Base-by-base conservation (phyloP, 2,329 filamentous ascomycete genomes). In the Penicillium sp. region DNA sequence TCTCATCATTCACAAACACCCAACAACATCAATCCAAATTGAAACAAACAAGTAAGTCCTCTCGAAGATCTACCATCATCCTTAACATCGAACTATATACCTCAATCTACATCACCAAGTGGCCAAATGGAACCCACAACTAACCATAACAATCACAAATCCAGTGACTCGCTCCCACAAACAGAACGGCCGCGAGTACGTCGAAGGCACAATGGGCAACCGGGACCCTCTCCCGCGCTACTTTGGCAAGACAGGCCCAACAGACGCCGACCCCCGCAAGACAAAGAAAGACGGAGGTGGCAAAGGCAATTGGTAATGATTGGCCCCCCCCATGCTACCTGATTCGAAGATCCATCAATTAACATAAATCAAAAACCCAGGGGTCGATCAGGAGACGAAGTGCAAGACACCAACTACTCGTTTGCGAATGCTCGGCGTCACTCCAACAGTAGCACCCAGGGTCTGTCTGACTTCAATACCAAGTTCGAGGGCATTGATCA, bases 161-260 rank as follows among this genome's bases (percentile, higher is more conserved):
- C 6, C 14, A 95, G 91, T 99, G 92, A 96, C 93, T 77, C 92
- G 93, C 72, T 95, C 92, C 59, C 89, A 92, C 83, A 99, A 97
- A 80, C 82, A 80, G 78, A 95, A 90, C 76, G 89, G 95, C 74
- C 91, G 91, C 75, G 87, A 95, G 79, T 88, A 95, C 77, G 87
- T 81, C 59, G 87, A 93, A 63, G 88, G 87, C 68, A 84, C 82
- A 50, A 84, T 82, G 54, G 72, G 78, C 43, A 77, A 82, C 47
- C 80, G 87, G 57, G 87, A 93, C 60, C 81, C 86, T 64, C 76
- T 95, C 25, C 92, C 93, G 66, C 89, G 90, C 67, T 97, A 88
- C 82, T 97, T 97, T 71, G 89, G 83, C 72, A 96, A 96, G 77
- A 76, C 82, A 53, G 92, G 92, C 59, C 86, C 87, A 67, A 77